These are phyloP conservation scores for Naganishia cerealis DNA, from an alignment of 1,284 basidiomycete species.

Conservation along the genomic window DNA sequence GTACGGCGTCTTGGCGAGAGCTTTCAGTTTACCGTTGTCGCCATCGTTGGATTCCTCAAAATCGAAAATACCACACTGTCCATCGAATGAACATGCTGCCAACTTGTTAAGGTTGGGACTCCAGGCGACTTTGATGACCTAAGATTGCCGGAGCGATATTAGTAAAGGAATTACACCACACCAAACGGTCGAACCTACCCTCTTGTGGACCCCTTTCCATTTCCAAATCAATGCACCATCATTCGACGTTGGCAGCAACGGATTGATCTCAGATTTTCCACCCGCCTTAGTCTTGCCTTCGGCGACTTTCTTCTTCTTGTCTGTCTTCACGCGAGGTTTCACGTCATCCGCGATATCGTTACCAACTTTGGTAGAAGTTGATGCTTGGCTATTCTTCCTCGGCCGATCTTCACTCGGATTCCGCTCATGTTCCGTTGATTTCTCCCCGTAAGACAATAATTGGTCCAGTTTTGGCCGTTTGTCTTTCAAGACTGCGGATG, in stretches of 20 bases:
- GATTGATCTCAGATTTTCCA: slow-evolving; percentile 24
- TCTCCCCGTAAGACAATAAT: not conserved
- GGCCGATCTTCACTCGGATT: slow-evolving; percentile 6
- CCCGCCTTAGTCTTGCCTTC: slow-evolving; percentile 19
- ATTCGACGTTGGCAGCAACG: slow-evolving; percentile 10
- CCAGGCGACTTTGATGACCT: slow-evolving; percentile 34
- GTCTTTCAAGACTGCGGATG: slow-evolving; percentile 5
- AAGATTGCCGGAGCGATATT: not conserved
- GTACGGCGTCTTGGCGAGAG: slow-evolving; percentile 25
- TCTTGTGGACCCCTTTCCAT: slow-evolving; percentile 29
- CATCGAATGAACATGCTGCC: slow-evolving; percentile 32
- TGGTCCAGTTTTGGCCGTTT: slow-evolving; percentile 18
- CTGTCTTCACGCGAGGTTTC: slow-evolving; percentile 73
- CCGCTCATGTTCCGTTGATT: slow-evolving; percentile 13
- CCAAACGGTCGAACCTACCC: not conserved
- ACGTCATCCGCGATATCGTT: slow-evolving; percentile 58
- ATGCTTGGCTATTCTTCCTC: slow-evolving; percentile 22
- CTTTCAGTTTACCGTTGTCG: slow-evolving; percentile 17
- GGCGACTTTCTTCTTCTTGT: slow-evolving; percentile 53
- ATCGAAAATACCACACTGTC: slow-evolving; percentile 33
- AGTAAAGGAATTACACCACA: not conserved
- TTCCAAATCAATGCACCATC: slow-evolving; percentile 26
- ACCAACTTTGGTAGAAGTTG: slow-evolving; percentile 11
- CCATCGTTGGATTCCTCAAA: slow-evolving; percentile 33
- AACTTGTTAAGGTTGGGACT: slow-evolving; percentile 33